Evolutionary conservation across 441 rosid species (phyloP).

Genomic region (Euphorbia corollata): DNA sequence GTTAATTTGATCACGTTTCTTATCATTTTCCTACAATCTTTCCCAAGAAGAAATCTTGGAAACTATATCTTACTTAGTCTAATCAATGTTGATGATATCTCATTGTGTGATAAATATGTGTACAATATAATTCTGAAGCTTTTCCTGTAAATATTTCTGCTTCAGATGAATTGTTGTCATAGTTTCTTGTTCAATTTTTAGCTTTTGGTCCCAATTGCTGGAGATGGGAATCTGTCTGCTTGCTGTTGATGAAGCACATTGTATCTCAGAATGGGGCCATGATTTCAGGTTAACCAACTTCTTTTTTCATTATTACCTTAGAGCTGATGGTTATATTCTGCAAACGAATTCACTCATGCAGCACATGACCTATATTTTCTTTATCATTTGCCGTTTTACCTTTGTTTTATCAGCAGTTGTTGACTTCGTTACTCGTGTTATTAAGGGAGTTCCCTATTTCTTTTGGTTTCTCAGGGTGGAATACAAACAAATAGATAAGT

Average conservation of each 20-base stretch:
- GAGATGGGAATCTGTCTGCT: constrained; percentile 36
- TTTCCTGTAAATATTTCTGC: neutral
- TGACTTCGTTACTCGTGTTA: neutral
- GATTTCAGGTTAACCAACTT: constrained; percentile 34
- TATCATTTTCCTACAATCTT: neutral
- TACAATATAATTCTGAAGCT: neutral
- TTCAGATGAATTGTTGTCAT: constrained; percentile 1
- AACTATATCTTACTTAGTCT: neutral
- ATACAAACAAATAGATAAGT: constrained; percentile 39
- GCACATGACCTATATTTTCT: neutral
- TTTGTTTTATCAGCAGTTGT: neutral
- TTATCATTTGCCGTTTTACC: neutral
- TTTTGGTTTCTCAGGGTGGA: constrained; percentile 34
- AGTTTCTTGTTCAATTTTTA: constrained; percentile 16
- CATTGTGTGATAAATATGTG: neutral
- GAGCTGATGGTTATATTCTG: constrained; percentile 1
- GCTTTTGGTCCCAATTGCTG: constrained; percentile 42
- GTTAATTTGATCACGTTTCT: neutral
- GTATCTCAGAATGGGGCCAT: constrained; percentile 57
- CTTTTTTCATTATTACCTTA: neutral
- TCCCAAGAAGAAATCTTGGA: neutral
- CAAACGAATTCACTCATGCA: neutral
- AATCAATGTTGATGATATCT: neutral
- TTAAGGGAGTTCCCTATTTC: constrained; percentile 7
- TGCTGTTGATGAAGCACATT: constrained; percentile 54